These are phyloP conservation scores for Chaetomium fimeti DNA, from an alignment of 495 filamentous ascomycete genomes.

Conservation along the genomic window DNA sequence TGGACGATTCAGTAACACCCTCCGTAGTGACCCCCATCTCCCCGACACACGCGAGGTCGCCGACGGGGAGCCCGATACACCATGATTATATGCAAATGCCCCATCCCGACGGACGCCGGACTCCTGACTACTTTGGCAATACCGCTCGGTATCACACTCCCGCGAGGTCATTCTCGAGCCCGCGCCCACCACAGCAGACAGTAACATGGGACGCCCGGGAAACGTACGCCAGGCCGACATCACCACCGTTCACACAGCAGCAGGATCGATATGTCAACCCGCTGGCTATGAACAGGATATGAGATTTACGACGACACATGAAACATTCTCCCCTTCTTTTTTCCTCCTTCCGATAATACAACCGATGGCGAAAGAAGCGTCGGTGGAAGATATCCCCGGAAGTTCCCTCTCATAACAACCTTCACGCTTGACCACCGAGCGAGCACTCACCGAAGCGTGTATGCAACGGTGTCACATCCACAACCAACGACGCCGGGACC, in stretches of 20 bases:
- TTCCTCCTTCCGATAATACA: not conserved
- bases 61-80: slow-evolving; percentile 32
- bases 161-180: slow-evolving; percentile 49
- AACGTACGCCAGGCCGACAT: slow-evolving; percentile 34
- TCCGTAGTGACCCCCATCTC: slow-evolving; percentile 49
- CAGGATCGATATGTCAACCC: slow-evolving; percentile 44
- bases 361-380: not conserved
- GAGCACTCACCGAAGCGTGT: not conserved
- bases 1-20: slow-evolving; percentile 47
- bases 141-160: slow-evolving; percentile 48
- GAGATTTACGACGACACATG: slow-evolving; percentile 29
- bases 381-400: not conserved
- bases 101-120: slow-evolving; percentile 40
- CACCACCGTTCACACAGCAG: slow-evolving; percentile 17
- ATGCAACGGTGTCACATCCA: not conserved
- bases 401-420: not conserved
- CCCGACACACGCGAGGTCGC: slow-evolving; percentile 38
- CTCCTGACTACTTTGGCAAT: slow-evolving; percentile 51
- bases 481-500: not conserved
- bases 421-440: not conserved
- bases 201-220: slow-evolving; percentile 43
- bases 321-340: slow-evolving; percentile 6
- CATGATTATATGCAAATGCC: slow-evolving; percentile 10
- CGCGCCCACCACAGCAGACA: slow-evolving; percentile 39
- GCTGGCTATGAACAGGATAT: slow-evolving; percentile 50